Evolutionary conservation across 2,329 filamentous ascomycete genomes (phyloP).

Genomic region (Hortaea werneckii): DNA sequence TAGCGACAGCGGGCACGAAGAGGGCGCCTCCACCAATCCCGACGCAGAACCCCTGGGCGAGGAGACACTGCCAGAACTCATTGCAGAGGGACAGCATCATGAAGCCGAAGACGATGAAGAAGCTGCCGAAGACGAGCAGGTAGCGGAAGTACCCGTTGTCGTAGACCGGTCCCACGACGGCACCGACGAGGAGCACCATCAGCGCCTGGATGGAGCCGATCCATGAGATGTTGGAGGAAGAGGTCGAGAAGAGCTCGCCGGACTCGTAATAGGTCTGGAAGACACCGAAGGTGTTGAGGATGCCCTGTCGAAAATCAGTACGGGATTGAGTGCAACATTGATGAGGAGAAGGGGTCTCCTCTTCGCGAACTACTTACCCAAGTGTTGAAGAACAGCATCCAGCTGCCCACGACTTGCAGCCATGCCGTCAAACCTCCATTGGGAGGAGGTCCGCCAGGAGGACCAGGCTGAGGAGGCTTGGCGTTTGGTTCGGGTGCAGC

Average conservation of each 20-base stretch:
- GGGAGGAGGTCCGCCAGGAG: slow-evolving; percentile 18
- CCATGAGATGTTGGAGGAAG: slow-evolving; percentile 38
- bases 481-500: slow-evolving; percentile 5
- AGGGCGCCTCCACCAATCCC: slow-evolving; percentile 35
- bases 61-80: slow-evolving; percentile 39
- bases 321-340: neutral
- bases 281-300: slow-evolving; percentile 10
- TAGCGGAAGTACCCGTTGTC: slow-evolving; percentile 38
- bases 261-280: slow-evolving; percentile 41
- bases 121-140: slow-evolving; percentile 33
- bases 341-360: neutral
- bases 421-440: slow-evolving; percentile 37
- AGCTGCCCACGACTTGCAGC: slow-evolving; percentile 38
- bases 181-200: slow-evolving; percentile 37
- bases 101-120: slow-evolving; percentile 38
- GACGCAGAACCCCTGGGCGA: slow-evolving; percentile 40
- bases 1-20: slow-evolving; percentile 37
- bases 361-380: slow-evolving; percentile 20
- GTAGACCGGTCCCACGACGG: slow-evolving; percentile 38
- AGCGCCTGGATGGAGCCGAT: slow-evolving; percentile 41
- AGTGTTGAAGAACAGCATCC: slow-evolving; percentile 39
- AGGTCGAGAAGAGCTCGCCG: slow-evolving; percentile 27
- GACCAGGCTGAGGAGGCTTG: slow-evolving; percentile 2
- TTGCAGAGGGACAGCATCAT: slow-evolving; percentile 41
- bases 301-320: neutral